Conservation (phyloP, 2,329 filamentous ascomycete genomes). For the Aspergillus pseudoviridinutans region DNA sequence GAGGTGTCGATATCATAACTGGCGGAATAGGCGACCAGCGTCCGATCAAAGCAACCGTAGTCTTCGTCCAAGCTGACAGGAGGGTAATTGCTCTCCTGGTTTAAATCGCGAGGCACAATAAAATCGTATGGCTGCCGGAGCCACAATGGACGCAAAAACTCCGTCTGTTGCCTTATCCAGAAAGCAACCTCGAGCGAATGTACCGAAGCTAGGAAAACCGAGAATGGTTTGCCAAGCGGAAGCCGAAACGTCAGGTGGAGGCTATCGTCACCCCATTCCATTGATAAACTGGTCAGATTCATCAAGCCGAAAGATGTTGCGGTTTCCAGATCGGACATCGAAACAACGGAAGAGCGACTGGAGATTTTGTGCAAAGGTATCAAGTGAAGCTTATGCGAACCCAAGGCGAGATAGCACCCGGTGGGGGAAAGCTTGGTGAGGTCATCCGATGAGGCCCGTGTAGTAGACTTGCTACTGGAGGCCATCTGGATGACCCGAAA, state of each 20-base stretch:
- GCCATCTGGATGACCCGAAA: conserved; percentile 65
- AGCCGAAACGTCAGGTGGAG: conserved; percentile 63
- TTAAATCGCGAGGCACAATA: conserved; percentile 54
- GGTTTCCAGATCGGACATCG: conserved; percentile 48
- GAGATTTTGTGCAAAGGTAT: conserved; percentile 60
- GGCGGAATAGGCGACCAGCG: conserved; percentile 65
- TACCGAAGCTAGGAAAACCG: conserved; percentile 60
- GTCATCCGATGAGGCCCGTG: conserved; percentile 61
- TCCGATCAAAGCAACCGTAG: conserved; percentile 62
- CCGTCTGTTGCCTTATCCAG: conserved; percentile 57
- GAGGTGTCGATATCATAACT: conserved; percentile 65
- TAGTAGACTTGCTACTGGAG: conserved; percentile 49
- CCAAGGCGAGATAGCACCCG: conserved; percentile 65
- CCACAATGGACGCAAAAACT: conserved; percentile 64
- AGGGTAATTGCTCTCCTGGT: conserved; percentile 47
- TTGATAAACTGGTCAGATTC: conserved; percentile 56
- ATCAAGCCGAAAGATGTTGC: conserved; percentile 60
- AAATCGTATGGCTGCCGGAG: conserved; percentile 60
- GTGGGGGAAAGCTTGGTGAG: conserved; percentile 61
- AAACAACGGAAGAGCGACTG: conserved; percentile 52
- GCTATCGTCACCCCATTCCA: conserved; percentile 61
- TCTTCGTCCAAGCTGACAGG: conserved; percentile 53
- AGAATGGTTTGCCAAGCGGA: conserved; percentile 53
- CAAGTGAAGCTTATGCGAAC: conserved; percentile 65
- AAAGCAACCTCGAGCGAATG: conserved; percentile 62